These are phyloP conservation scores for Forsythia viridissima DNA, from an alignment of 257 asterid species.

Conservation along the genomic window DNA sequence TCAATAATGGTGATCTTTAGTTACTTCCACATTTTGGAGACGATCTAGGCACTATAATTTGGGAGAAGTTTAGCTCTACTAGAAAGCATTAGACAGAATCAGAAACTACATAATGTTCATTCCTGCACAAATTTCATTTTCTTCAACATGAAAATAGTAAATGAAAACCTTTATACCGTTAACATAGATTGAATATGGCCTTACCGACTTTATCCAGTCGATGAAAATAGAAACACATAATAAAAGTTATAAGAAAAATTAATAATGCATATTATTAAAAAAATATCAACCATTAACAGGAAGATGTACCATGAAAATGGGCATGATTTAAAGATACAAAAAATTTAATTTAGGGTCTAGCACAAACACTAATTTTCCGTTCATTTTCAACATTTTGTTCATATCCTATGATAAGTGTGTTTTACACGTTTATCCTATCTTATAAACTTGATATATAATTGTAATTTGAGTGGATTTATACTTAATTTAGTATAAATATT, in stretches of 20 bases:
- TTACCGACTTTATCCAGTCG: conserved; percentile 97
- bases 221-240: not conserved
- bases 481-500: no score
- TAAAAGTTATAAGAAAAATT: not conserved
- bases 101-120: conserved; percentile 18
- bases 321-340: conserved; percentile 15
- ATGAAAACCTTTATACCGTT: conserved; percentile 4
- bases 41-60: not conserved
- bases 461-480: no score
- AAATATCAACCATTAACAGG: not conserved
- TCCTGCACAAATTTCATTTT: conserved; percentile 14
- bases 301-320: conserved; percentile 64
- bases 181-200: conserved; percentile 33
- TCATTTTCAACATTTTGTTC: no score
- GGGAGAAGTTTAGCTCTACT: not conserved
- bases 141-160: not conserved
- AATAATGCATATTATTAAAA: not conserved
- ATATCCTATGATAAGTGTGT: no score
- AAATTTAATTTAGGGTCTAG: no score
- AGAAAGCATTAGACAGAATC: not conserved
- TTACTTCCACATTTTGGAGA: not conserved
- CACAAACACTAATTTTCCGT: no score
- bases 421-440: no score
- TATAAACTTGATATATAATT: no score
- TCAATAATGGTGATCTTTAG: not conserved